phyloP scores from a whole-genome alignment of 2,329 filamentous ascomycete genomes.

The Trichophyton simii region DNA sequence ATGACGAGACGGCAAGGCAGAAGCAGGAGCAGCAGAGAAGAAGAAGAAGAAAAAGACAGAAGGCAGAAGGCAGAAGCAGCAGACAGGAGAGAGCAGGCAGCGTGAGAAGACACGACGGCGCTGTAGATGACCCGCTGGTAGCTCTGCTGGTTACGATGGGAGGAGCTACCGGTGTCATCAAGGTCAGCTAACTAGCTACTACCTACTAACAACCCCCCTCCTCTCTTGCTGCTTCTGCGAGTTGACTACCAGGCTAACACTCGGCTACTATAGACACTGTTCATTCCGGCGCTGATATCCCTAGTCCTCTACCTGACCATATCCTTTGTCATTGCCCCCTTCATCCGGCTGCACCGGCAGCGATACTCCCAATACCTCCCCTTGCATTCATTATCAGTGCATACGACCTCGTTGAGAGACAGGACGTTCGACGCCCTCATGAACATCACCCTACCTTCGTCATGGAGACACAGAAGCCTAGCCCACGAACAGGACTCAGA shows the following conservation, averaged over 20 bases:
- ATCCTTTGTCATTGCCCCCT: slow-evolving; percentile 52
- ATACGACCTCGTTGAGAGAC: slow-evolving; percentile 45
- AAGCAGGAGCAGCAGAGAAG: neutral
- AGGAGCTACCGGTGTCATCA: slow-evolving; percentile 1
- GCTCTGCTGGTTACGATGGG: neutral
- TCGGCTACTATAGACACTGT: slow-evolving; percentile 43
- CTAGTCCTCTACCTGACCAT: slow-evolving; percentile 54
- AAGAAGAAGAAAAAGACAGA: neutral
- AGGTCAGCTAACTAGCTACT: neutral
- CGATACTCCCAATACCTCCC: slow-evolving; percentile 65
- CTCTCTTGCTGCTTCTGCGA: no score
- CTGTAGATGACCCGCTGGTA: neutral
- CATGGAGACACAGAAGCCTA: slow-evolving; percentile 35
- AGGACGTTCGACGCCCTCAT: slow-evolving; percentile 31
- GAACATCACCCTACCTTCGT: slow-evolving; percentile 33
- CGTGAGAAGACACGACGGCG: neutral
- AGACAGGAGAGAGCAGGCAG: neutral
- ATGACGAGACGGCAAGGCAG: neutral
- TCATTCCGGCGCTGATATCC: slow-evolving; percentile 59
- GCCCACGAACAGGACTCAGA: slow-evolving; percentile 38
- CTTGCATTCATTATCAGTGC: slow-evolving; percentile 41
- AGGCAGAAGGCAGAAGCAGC: neutral
- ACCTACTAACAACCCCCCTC: neutral
- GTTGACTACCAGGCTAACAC: neutral
- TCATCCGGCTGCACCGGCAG: slow-evolving; percentile 57